Percentiles rank a stretch among this genome's conserved stretches.
Evolutionary conservation across 164 flowering plant genomes (phyloP).

Genomic region (Umbellularia californica): DNA sequence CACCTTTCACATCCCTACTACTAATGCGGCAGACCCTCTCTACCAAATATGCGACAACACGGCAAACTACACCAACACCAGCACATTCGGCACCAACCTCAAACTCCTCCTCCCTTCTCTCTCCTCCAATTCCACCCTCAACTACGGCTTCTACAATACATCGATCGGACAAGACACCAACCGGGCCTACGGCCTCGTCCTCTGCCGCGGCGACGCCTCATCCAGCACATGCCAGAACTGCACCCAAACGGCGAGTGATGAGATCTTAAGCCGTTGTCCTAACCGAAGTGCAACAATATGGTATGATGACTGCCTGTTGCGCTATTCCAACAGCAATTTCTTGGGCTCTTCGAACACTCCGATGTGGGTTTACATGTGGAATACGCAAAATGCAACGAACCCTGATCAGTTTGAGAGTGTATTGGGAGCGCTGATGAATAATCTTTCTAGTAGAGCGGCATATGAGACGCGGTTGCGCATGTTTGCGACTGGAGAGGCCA

Average conservation of each 20-base stretch:
- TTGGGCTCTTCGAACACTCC: background rate
- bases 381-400: background rate
- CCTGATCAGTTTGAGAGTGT: slow-evolving; percentile 6
- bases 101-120: slow-evolving; percentile 10
- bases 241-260: slow-evolving; percentile 9
- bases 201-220: slow-evolving; percentile 25
- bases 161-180: slow-evolving; percentile 16
- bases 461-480: slow-evolving; percentile 6
- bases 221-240: slow-evolving; percentile 16
- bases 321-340: slow-evolving; percentile 24
- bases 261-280: slow-evolving; percentile 17
- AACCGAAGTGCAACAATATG: slow-evolving; percentile 23
- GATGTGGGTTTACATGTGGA: background rate
- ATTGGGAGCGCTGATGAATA: slow-evolving; percentile 12
- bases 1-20: background rate
- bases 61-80: slow-evolving; percentile 1
- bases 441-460: slow-evolving; percentile 18
- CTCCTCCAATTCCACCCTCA: slow-evolving; percentile 13
- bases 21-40: background rate
- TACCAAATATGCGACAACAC: background rate
- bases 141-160: slow-evolving; percentile 10
- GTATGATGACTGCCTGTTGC: slow-evolving; percentile 32
- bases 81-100: slow-evolving; percentile 19
- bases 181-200: slow-evolving; percentile 24
- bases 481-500: slow-evolving; percentile 23